These are phyloP conservation scores for Pleomassaria siparia DNA, from an alignment of 2,329 filamentous ascomycete genomes.

Conservation along the genomic window DNA sequence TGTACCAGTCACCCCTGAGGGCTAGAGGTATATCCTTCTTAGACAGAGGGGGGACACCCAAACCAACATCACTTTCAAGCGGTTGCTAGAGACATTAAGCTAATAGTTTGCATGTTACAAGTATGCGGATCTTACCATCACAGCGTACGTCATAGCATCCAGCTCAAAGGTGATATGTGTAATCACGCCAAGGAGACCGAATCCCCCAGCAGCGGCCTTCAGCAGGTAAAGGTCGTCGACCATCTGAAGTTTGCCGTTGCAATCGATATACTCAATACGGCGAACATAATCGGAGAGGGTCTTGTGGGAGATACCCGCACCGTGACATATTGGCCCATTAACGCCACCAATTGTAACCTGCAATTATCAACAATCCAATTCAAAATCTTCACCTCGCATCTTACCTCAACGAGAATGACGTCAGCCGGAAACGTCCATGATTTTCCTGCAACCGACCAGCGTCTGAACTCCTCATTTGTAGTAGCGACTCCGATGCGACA, in stretches of 20 bases:
- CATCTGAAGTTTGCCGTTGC: constrained; percentile 45
- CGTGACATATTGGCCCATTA: constrained; percentile 52
- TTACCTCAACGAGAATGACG: constrained; percentile 49
- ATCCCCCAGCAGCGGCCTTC: constrained; percentile 45
- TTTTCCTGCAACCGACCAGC: constrained; percentile 47
- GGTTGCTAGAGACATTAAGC: constrained; percentile 30
- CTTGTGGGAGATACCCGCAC: constrained; percentile 47
- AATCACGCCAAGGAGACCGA: constrained; percentile 52
- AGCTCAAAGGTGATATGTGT: constrained; percentile 54
- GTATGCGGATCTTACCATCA: constrained; percentile 30
- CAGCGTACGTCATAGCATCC: constrained; percentile 51
- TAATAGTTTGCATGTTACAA: not conserved
- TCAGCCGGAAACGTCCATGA: constrained; percentile 49
- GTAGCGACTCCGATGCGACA: constrained; percentile 48
- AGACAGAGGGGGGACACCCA: constrained; percentile 50
- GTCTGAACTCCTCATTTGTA: constrained; percentile 51
- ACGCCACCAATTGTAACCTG: constrained; percentile 50
- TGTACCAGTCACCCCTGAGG: constrained; percentile 31
- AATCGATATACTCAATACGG: constrained; percentile 52
- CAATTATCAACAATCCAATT: not conserved
- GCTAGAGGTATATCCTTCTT: constrained; percentile 44
- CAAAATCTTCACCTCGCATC: not conserved
- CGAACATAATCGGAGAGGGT: constrained; percentile 52
- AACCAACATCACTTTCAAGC: constrained; percentile 45
- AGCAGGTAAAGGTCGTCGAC: constrained; percentile 45